Percentiles rank a stretch among this genome's conserved stretches.
These are phyloP conservation scores for Solanum chaucha DNA, from an alignment of 257 asterid genomes.

Conservation along the genomic window DNA sequence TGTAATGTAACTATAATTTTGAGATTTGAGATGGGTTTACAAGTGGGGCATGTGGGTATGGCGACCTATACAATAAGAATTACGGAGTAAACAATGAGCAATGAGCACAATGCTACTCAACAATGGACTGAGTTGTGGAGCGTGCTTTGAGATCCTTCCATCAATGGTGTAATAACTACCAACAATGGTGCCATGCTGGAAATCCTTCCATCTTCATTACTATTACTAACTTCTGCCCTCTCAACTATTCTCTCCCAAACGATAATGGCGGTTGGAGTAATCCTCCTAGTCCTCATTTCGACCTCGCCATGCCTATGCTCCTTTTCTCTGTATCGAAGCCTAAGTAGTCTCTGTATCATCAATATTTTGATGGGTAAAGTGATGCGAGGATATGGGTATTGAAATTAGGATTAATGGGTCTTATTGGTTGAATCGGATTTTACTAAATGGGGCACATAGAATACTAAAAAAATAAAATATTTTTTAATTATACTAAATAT, in stretches of 20 bases:
- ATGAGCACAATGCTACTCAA: constrained; percentile 79
- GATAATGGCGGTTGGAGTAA: constrained; percentile 94
- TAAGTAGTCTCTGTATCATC: too few relatives aligned
- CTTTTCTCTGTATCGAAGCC: constrained; percentile 4
- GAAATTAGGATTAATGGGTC: too few relatives aligned
- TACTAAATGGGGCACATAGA: too few relatives aligned
- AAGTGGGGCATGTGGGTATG: constrained; percentile 95
- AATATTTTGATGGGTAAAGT: too few relatives aligned
- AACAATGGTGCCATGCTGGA: constrained; percentile 57
- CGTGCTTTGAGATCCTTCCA: constrained; percentile 50
- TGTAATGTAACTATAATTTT: background rate
- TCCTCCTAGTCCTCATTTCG: constrained; percentile 79
- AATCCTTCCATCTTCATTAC: constrained; percentile 71
- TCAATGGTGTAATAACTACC: constrained; percentile 40
- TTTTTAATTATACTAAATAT: too few relatives aligned
- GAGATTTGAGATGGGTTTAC: background rate
- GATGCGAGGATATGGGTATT: too few relatives aligned
- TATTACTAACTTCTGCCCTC: constrained; percentile 82
- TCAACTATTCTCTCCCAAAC: constrained; percentile 55
- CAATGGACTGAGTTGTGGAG: constrained; percentile 62
- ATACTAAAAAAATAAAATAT: too few relatives aligned
- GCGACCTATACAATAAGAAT: constrained; percentile 71
- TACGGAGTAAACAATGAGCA: constrained; percentile 79
- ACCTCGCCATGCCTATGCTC: constrained; percentile 94
- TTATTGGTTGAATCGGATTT: too few relatives aligned